Base-by-base conservation (phyloP, 2,329 filamentous ascomycete species). In the Metarhizium humberi region DNA sequence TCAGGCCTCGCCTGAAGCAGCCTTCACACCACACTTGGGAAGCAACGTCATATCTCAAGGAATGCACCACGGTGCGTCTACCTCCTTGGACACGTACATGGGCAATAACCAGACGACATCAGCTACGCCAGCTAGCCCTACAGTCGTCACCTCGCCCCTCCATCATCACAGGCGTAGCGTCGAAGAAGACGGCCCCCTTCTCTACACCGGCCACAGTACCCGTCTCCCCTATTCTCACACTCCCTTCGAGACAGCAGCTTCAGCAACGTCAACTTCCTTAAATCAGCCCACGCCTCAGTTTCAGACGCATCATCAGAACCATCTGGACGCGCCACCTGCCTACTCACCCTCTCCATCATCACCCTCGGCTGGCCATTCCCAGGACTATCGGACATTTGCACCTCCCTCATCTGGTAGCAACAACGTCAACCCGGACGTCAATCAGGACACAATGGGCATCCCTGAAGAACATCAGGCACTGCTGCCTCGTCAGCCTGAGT, bases 251-350 rank as follows among this genome's bases (percentile, higher is more conserved):
- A 51, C 53, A 32, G 16, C n/a, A 34, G 10, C 38, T 45, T 46
- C 11, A 43, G 48, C 42, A 47, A 18, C 40, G 25, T 40, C 40
- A 38, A 46, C 25, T 47, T 34, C 53, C 18, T 36, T 51, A 18
- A 51, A 55, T 25, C 30, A 47, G 25, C 16, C 46, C 18, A 40
- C 6, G 18, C 11, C 18, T 32, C 43, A 32, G 25, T 50, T 50
- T n/a, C 50, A 25, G 52, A 49, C 58, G 29, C 55, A 52, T 51
- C 59, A 58, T 50, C 62, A 65, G 16, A 60, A 59, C n/a, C 56
- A 57, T 30, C 56, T 60, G 45, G 75, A 77, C 55, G 76, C 77
- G 6, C 78, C 78, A 10, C 78, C 78, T 6, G 78, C 78, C 10
- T 80, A 80, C 63, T 75, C 74, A 2, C 75, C 76, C 7, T 74